Base-by-base conservation (phyloP, 1,284 basidiomycete genomes). In the Rhodotorula sp. region DNA sequence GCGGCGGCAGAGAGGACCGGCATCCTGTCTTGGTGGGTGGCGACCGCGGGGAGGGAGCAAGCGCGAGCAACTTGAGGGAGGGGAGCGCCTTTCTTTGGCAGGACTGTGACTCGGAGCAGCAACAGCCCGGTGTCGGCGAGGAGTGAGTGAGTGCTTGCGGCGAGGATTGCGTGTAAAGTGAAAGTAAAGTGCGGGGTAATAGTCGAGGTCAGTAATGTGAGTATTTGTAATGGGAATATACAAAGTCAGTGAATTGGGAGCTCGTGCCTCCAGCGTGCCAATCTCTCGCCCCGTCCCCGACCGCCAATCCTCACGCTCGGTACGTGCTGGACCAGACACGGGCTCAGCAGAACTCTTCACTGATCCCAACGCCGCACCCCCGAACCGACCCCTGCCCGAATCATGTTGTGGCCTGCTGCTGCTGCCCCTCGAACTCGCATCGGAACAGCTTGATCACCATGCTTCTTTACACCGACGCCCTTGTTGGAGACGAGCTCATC, bases 401-500 rank as follows among this genome's bases (percentile, higher is more conserved):
- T 43, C 10, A 43, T 43, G 39, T 43, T 43, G 39, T 14, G 6
- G 6, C 8, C 34, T 34, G 34, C 34, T 39, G 39, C 12, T 43
- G 39, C 39, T 14, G 39, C 39, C 39, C 39, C 39, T 43, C 39
- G 39, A 43, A 43, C 39, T 51, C 20, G 54, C 29, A 7, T 51
- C 49, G 54, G 21, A 56, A 26, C n/a, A n/a, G 21, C 52, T 21
- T n/a, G 21, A 12, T 21, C 20, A 47, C n/a, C 60, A 92, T 93
- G 92, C 83, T 93, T 83, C 84, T 96, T 79, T 95, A 88, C 85
- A 76, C 79, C 39, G 91, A 93, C 82, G 62, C 74, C 76, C 59
- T 98, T 71, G 84, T 88, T 74, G 88, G 84, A 75, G 95, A 98
- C 82, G 96, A 99, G 87, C 91, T 99, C 87, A 87, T 92, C 87